Evolutionary conservation across 2,329 filamentous ascomycete genomes (phyloP).

Genomic region (Microdochium bolleyi): DNA sequence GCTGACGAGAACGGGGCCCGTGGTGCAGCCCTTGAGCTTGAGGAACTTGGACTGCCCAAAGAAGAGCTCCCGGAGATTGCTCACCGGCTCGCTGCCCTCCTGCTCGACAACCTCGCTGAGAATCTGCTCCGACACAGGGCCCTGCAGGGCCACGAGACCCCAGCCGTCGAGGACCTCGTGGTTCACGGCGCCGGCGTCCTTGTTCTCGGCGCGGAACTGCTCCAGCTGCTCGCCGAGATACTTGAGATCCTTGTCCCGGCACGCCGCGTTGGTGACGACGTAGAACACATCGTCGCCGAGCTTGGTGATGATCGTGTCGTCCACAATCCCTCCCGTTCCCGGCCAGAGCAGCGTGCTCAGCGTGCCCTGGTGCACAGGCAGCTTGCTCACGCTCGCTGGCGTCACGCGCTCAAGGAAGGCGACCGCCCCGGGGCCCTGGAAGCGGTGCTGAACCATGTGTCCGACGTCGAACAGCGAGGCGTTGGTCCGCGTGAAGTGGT

Average conservation of each 20-base stretch:
- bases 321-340: constrained; percentile 80
- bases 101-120: constrained; percentile 52
- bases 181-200: constrained; percentile 41
- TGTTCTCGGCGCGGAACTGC: constrained; percentile 45
- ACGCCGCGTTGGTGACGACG: constrained; percentile 91
- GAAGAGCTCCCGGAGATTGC: constrained; percentile 59
- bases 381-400: constrained; percentile 60
- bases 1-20: constrained; percentile 60
- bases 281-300: constrained; percentile 73
- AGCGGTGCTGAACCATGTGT: constrained; percentile 90
- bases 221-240: constrained; percentile 68
- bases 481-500: constrained; percentile 81
- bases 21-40: constrained; percentile 53
- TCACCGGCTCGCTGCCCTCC: constrained; percentile 31
- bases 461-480: constrained; percentile 92
- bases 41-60: constrained; percentile 72
- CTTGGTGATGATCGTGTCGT: constrained; percentile 86
- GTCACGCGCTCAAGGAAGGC: constrained; percentile 80
- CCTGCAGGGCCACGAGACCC: constrained; percentile 84
- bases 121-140: constrained; percentile 65
- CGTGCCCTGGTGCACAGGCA: constrained; percentile 63
- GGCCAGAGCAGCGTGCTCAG: constrained; percentile 79
- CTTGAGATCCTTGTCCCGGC: constrained; percentile 76
- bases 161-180: constrained; percentile 66
- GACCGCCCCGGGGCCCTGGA: constrained; percentile 72